Conservation (phyloP, 345 rosid genomes). For the Linum lewisii region DNA sequence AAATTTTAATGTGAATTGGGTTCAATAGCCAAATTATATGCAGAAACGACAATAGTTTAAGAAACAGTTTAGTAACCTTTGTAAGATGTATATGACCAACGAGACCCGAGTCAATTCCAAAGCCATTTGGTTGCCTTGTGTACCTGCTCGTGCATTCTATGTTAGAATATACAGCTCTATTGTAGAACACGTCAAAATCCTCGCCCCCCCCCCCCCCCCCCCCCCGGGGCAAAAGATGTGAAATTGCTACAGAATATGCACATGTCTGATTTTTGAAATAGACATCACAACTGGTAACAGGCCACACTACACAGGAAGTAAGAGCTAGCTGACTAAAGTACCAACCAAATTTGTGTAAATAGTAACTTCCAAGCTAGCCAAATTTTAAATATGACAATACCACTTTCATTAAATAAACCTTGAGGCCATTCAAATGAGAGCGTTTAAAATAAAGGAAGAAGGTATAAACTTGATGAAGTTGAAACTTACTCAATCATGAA, state of each 20-base stretch:
- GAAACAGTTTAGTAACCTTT: conserved; percentile 36
- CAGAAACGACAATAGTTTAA: conserved; percentile 6
- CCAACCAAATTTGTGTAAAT: neutral
- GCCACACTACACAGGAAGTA: neutral
- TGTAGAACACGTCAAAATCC: too few species aligned
- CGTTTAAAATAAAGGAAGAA: neutral
- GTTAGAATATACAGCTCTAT: neutral
- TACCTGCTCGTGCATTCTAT: conserved; percentile 33
- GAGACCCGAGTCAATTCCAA: conserved; percentile 46
- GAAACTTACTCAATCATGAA: conserved; percentile 72
- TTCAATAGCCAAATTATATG: conserved; percentile 2
- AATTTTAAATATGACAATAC: too few species aligned
- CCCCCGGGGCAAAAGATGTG: too few species aligned
- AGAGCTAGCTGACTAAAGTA: neutral
- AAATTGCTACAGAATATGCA: too few species aligned
- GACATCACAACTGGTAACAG: neutral
- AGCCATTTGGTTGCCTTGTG: conserved; percentile 33
- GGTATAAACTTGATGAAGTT: conserved; percentile 2
- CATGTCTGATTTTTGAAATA: too few species aligned
- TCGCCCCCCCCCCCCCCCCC: too few species aligned
- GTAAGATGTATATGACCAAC: conserved; percentile 74
- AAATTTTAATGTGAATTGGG: neutral
- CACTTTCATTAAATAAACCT: neutral
- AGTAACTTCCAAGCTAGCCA: neutral
- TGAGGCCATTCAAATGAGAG: neutral